Evolutionary conservation across 78 protist genomes (phyloP).

Genomic region (Polysphondylium violaceum): DNA sequence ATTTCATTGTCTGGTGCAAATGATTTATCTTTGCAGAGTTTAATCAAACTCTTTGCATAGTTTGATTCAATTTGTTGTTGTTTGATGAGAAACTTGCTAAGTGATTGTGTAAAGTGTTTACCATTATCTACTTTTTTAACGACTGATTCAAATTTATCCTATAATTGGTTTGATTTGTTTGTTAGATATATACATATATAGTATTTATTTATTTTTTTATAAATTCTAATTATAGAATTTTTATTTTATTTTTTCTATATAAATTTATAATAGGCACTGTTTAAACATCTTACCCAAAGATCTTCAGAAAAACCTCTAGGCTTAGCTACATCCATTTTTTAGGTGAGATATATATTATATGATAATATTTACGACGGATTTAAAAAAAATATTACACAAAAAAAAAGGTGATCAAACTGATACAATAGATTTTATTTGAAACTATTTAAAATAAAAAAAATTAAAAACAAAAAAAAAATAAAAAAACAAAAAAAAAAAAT

Average conservation of each 20-base stretch:
- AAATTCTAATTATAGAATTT: neutral
- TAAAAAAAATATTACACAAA: too few relatives aligned
- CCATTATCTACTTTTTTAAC: slow-evolving; percentile 80
- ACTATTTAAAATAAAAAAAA: neutral
- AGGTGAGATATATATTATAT: neutral
- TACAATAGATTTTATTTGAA: neutral
- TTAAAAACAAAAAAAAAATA: neutral
- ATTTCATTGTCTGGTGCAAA: slow-evolving; percentile 75
- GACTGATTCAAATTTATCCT: slow-evolving; percentile 74
- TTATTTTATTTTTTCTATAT: neutral
- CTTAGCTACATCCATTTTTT: too few relatives aligned
- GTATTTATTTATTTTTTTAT: too few relatives aligned
- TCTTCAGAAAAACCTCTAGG: slow-evolving; percentile 65
- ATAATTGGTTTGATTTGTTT: neutral
- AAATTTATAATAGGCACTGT: neutral
- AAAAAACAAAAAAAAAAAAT: neutral
- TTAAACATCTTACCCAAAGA: slow-evolving; percentile 29
- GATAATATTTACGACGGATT: neutral
- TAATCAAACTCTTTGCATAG: slow-evolving; percentile 67
- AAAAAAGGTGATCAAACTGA: neutral
- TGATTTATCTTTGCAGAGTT: slow-evolving; percentile 75
- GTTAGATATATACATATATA: neutral
- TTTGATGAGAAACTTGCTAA: slow-evolving; percentile 55
- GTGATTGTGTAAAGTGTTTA: slow-evolving; percentile 28
- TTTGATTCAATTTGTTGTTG: slow-evolving; percentile 72